Percentiles rank a stretch among this genome's conserved stretches.
These are phyloP conservation scores for Cladosporium colombiae DNA, from an alignment of 2,329 filamentous ascomycete species.

Conservation along the genomic window DNA sequence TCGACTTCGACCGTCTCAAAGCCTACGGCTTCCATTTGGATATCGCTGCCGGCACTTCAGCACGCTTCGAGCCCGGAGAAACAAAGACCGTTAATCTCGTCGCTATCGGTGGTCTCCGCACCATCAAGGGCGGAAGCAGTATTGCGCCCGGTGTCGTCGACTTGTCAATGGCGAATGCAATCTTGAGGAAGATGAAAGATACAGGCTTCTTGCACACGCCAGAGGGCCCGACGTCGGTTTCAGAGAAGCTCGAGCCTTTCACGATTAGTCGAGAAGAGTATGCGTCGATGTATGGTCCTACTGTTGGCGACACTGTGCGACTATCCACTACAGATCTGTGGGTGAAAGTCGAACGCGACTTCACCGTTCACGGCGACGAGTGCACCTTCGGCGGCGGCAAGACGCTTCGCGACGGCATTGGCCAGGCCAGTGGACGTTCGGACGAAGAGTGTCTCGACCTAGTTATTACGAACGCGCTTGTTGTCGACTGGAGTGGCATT, in stretches of 20 bases:
- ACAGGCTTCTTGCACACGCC: constrained; percentile 75
- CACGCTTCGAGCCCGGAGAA: constrained; percentile 89
- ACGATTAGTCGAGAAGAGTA: constrained; percentile 77
- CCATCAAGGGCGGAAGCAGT: constrained; percentile 79
- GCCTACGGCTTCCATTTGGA: constrained; percentile 83
- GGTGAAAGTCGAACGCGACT: constrained; percentile 82
- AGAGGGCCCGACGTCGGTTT: constrained; percentile 52
- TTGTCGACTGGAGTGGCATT: constrained; percentile 86
- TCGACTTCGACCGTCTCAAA: constrained; percentile 78
- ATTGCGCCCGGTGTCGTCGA: constrained; percentile 70
- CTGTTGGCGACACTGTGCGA: constrained; percentile 76
- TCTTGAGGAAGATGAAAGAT: constrained; percentile 64
- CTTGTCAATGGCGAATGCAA: constrained; percentile 60
- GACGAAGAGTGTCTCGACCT: constrained; percentile 74
- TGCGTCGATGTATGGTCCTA: constrained; percentile 84
- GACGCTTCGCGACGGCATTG: constrained; percentile 89
- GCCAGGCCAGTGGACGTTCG: constrained; percentile 74
- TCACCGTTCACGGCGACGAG: constrained; percentile 83
- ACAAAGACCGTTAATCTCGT: constrained; percentile 84
- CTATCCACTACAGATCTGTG: constrained; percentile 84
- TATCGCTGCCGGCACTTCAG: constrained; percentile 82
- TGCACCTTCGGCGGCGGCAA: constrained; percentile 93
- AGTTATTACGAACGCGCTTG: constrained; percentile 81
- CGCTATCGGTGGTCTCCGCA: constrained; percentile 75
- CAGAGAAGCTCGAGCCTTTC: constrained; percentile 57